Conservation (phyloP, 768 basidiomycete genomes). For the Pleurotus sapidus region DNA sequence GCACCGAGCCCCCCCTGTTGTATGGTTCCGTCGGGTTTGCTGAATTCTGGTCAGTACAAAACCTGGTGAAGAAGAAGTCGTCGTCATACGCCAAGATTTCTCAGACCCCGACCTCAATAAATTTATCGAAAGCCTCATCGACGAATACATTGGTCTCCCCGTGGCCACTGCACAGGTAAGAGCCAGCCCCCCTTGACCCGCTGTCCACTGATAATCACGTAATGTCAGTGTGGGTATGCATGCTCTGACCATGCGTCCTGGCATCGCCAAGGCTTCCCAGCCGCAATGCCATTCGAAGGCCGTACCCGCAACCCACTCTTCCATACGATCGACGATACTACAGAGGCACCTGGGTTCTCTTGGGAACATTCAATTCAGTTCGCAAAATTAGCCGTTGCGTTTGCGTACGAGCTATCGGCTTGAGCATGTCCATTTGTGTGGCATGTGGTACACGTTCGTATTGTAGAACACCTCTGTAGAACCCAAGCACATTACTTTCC, state of each 20-base stretch:
- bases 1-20: neutral
- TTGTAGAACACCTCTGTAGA: too few relatives aligned
- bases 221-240: neutral
- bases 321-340: neutral
- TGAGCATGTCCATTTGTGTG: neutral
- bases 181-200: neutral
- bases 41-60: neutral
- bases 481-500: too few relatives aligned
- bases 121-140: neutral
- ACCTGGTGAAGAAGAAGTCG: neutral
- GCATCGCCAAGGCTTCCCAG: neutral
- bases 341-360: constrained; percentile 1
- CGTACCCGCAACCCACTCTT: neutral
- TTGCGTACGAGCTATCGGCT: constrained; percentile 1
- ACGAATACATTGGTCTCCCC: neutral
- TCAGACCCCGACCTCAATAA: neutral
- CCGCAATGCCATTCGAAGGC: constrained; percentile 4
- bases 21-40: neutral
- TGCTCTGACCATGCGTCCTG: constrained; percentile 1
- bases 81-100: neutral
- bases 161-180: neutral
- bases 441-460: too few relatives aligned
- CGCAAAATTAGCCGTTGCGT: constrained; percentile 1
- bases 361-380: constrained; percentile 1
- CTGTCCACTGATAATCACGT: neutral